Evolutionary conservation across 208 protist genomes (phyloP).

Genomic region (Acanthamoeba royreba): DNA sequence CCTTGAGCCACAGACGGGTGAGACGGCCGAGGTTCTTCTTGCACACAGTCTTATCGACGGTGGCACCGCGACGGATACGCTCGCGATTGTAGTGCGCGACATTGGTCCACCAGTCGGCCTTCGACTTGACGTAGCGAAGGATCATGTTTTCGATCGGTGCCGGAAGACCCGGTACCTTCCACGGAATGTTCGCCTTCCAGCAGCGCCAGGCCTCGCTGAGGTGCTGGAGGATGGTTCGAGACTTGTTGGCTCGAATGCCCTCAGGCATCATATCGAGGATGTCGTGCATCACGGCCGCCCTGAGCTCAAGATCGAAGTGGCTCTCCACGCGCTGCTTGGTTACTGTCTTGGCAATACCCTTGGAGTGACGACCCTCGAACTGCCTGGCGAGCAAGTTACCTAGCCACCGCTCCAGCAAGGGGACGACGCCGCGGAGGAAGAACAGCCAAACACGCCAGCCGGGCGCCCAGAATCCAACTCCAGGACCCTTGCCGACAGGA

Average conservation of each 20-base stretch:
- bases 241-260: slow-evolving; percentile 95
- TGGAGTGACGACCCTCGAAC: slow-evolving; percentile 98
- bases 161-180: slow-evolving; percentile 98
- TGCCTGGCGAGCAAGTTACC: slow-evolving; percentile 98
- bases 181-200: slow-evolving; percentile 98
- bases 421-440: slow-evolving; percentile 99
- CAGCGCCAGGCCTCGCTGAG: slow-evolving; percentile 98
- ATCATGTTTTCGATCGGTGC: slow-evolving; percentile 98
- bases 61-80: slow-evolving; percentile 97
- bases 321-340: slow-evolving; percentile 99
- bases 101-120: slow-evolving; percentile 99
- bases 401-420: slow-evolving; percentile 99
- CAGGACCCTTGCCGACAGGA: slow-evolving; percentile 97
- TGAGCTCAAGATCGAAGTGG: slow-evolving; percentile 99
- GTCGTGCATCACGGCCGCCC: slow-evolving; percentile 98
- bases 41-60: slow-evolving; percentile 99
- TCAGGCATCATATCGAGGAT: slow-evolving; percentile 99
- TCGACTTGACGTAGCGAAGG: slow-evolving; percentile 99
- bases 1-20: slow-evolving; percentile 99
- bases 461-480: slow-evolving; percentile 98
- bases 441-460: slow-evolving; percentile 99
- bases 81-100: slow-evolving; percentile 99
- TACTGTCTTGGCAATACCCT: slow-evolving; percentile 97
- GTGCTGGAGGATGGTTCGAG: slow-evolving; percentile 98
- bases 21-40: slow-evolving; percentile 99